Conservation (phyloP, 106 monocot genomes). For the Acanthochlamys bracteata region DNA sequence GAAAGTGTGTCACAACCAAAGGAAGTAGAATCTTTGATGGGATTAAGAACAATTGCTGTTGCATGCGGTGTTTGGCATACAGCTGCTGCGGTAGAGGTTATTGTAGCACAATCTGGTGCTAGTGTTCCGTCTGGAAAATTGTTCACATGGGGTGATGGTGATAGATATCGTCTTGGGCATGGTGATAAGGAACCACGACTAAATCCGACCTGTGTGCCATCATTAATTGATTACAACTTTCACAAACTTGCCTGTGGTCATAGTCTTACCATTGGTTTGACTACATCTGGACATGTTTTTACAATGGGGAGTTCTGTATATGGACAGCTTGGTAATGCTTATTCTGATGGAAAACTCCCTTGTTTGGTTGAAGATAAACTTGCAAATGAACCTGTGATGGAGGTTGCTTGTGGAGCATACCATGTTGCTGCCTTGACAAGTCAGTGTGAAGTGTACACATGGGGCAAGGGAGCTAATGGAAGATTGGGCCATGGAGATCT, state of each 20-base stretch:
- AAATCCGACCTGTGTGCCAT: conserved; percentile 86
- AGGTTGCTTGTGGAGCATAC: conserved; percentile 89
- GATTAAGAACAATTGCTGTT: conserved; percentile 83
- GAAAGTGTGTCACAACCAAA: conserved; percentile 54
- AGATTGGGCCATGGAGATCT: conserved; percentile 89
- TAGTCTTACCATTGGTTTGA: conserved; percentile 79
- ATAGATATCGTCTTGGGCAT: conserved; percentile 87
- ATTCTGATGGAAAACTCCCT: conserved; percentile 80
- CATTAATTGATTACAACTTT: conserved; percentile 91
- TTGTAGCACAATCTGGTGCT: conserved; percentile 69
- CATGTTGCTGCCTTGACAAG: conserved; percentile 80
- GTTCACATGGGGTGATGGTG: conserved; percentile 98
- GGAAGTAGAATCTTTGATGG: conserved; percentile 87
- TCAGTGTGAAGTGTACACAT: conserved; percentile 74
- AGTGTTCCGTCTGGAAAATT: conserved; percentile 74
- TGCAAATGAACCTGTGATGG: conserved; percentile 41
- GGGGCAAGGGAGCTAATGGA: conserved; percentile 97
- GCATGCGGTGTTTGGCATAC: conserved; percentile 98
- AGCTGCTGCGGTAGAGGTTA: conserved; percentile 83
- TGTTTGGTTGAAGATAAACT: conserved; percentile 80
- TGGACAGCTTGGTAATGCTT: conserved; percentile 91
- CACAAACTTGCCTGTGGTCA: conserved; percentile 86
- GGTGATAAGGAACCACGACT: conserved; percentile 76
- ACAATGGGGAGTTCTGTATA: conserved; percentile 87
- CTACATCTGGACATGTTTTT: conserved; percentile 68